Evolutionary conservation across 202 grass and related monocot species (phyloP).

Genomic region (Elaeis oleifera): DNA sequence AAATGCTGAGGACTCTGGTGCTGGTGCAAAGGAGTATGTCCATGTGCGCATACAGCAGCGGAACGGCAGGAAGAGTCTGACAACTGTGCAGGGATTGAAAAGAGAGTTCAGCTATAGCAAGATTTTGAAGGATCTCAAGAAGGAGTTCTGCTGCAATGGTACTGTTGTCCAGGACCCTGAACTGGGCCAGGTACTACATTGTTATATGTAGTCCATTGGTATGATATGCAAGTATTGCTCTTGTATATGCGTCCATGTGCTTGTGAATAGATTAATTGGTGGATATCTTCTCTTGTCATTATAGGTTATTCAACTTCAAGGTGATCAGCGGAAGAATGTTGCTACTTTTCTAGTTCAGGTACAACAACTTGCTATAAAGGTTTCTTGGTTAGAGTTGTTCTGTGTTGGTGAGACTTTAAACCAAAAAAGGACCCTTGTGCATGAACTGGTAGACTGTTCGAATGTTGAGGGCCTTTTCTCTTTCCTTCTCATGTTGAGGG

Average conservation of each 20-base stretch:
- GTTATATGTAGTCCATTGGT: background rate
- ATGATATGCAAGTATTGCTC: too few species aligned
- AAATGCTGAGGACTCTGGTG: too few species aligned
- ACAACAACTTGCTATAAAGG: background rate
- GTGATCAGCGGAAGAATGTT: conserved; percentile 46
- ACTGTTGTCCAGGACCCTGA: conserved; percentile 7
- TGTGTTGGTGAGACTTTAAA: too few species aligned
- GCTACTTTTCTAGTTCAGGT: conserved; percentile 27
- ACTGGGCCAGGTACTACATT: background rate
- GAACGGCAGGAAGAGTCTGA: conserved; percentile 1
- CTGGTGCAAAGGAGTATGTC: background rate
- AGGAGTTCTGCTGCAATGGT: conserved; percentile 8
- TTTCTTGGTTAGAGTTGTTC: too few species aligned
- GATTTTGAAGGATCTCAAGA: conserved; percentile 3
- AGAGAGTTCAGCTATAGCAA: background rate
- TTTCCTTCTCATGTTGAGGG: too few species aligned
- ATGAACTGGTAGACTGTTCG: too few species aligned
- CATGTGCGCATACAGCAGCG: background rate
- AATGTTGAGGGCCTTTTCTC: too few species aligned
- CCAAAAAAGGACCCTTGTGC: too few species aligned
- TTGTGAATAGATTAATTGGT: background rate
- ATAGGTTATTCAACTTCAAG: conserved; percentile 49
- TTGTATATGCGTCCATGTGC: too few species aligned
- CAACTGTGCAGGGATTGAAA: background rate
- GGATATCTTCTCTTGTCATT: background rate